These are phyloP conservation scores for Casaregolazyma suthepensis DNA, from an alignment of 1,139 yeast species.

Conservation along the genomic window DNA sequence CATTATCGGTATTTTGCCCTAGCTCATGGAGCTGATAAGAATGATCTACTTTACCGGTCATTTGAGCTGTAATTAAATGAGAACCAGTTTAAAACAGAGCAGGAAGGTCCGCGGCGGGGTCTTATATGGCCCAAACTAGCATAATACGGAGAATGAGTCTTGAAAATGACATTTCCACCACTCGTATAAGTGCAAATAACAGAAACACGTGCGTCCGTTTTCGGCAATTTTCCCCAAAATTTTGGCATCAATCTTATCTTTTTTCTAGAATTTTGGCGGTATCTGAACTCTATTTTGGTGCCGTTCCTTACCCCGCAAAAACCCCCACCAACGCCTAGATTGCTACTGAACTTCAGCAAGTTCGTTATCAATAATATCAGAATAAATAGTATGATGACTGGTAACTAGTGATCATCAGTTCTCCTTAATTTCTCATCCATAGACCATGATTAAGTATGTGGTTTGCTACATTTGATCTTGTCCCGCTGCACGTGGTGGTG, in stretches of 20 bases:
- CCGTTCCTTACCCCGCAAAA: neutral
- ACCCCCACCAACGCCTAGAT: neutral
- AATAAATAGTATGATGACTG: neutral
- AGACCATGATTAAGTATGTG: neutral
- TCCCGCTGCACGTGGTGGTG: neutral
- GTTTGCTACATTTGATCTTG: neutral
- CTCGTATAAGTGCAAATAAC: neutral
- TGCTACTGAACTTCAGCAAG: neutral
- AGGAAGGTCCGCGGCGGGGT: neutral
- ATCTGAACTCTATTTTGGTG: neutral
- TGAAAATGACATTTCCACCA: neutral
- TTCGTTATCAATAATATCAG: neutral
- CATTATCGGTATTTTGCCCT: neutral
- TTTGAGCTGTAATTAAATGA: neutral
- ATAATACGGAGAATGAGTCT: neutral
- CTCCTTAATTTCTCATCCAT: neutral
- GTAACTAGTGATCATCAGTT: neutral
- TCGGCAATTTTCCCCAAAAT: neutral
- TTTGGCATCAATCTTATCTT: neutral
- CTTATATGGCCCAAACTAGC: neutral
- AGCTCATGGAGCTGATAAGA: neutral
- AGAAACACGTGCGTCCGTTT: neutral
- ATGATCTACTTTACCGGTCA: neutral
- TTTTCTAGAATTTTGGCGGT: neutral
- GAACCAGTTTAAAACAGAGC: neutral